A percentile compares a stretch with the other conserved stretches of the same genome.
These are phyloP conservation scores for Holtermannia corniformis DNA, from an alignment of 768 basidiomycete species.

Conservation along the genomic window DNA sequence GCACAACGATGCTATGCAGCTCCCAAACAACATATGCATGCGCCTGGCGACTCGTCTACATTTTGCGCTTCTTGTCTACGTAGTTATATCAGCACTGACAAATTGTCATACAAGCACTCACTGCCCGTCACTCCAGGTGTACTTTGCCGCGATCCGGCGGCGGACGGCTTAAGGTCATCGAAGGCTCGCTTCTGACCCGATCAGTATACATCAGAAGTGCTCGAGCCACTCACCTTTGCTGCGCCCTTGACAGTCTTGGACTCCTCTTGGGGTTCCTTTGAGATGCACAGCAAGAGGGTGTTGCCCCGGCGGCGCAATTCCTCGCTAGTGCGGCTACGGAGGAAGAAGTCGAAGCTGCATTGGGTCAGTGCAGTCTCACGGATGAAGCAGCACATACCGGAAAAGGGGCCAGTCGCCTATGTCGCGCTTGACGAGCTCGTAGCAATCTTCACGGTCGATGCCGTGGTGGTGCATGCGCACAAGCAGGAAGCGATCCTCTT, in stretches of 20 bases:
- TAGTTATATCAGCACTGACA: background rate
- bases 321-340: slow-evolving; percentile 82
- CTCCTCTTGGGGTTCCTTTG: slow-evolving; percentile 66
- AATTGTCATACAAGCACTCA: background rate
- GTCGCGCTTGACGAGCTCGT: slow-evolving; percentile 91
- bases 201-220: background rate
- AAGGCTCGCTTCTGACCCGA: slow-evolving; percentile 13
- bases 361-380: background rate
- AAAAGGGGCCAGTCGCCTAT: slow-evolving; percentile 95
- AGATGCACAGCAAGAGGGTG: slow-evolving; percentile 78
- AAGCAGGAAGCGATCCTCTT: slow-evolving; percentile 91
- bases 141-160: slow-evolving; percentile 8
- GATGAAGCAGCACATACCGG: slow-evolving; percentile 44
- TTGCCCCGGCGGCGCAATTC: slow-evolving; percentile 81
- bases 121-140: slow-evolving; percentile 10
- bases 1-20: no score
- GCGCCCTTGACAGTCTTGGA: slow-evolving; percentile 53
- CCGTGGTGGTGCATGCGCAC: slow-evolving; percentile 84
- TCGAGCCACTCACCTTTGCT: slow-evolving; percentile 15
- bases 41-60: no score
- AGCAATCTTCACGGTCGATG: slow-evolving; percentile 70
- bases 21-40: background rate
- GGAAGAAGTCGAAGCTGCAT: slow-evolving; percentile 82
- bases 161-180: slow-evolving; percentile 17
- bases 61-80: slow-evolving; percentile 1